Evolutionary conservation across 2,329 filamentous ascomycete genomes (phyloP).

Genomic region (Fusarium sp.): DNA sequence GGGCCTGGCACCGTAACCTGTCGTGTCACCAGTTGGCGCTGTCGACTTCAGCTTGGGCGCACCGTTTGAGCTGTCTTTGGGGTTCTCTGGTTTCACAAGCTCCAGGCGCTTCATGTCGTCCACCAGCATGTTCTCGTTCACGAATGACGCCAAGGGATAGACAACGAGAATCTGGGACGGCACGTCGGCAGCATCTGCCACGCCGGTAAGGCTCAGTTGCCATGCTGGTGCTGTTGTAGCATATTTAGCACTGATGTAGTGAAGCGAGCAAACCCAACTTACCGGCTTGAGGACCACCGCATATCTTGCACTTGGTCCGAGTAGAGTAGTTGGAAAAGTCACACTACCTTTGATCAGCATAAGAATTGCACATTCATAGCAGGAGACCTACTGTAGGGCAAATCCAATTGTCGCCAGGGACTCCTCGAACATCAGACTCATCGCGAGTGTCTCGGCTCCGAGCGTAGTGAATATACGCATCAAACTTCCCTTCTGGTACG

Average conservation of each 20-base stretch:
- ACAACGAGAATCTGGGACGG: constrained; percentile 83
- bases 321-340: constrained; percentile 55
- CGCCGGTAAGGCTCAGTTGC: constrained; percentile 58
- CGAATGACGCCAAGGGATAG: constrained; percentile 75
- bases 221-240: constrained; percentile 42
- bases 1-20: constrained; percentile 76
- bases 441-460: constrained; percentile 53
- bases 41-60: constrained; percentile 69
- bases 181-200: constrained; percentile 62
- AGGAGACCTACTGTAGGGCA: constrained; percentile 48
- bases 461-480: constrained; percentile 56
- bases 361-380: background rate
- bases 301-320: constrained; percentile 53
- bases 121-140: constrained; percentile 78
- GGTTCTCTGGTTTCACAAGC: constrained; percentile 64
- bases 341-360: constrained; percentile 48
- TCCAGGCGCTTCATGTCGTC: constrained; percentile 81
- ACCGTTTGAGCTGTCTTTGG: constrained; percentile 58
- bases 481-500: constrained; percentile 52
- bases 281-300: constrained; percentile 49
- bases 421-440: constrained; percentile 34
- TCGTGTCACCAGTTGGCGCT: constrained; percentile 64
- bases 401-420: constrained; percentile 48
- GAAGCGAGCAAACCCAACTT: constrained; percentile 13
- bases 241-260: background rate